Evolutionary conservation across 306 rosid genomes (phyloP).

Genomic region (Mimosa pudica): DNA sequence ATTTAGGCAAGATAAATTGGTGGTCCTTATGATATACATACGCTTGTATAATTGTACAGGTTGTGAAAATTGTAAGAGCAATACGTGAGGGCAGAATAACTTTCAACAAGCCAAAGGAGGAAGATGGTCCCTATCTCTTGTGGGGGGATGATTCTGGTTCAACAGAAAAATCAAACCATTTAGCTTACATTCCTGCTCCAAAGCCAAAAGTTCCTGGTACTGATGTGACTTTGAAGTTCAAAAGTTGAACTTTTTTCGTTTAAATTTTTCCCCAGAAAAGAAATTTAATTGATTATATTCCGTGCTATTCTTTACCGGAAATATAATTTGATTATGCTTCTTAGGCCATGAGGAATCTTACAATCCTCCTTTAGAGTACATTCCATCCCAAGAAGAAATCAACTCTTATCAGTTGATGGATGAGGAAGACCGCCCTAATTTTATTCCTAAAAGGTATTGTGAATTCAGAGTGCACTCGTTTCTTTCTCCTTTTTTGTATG

Average conservation of each 20-base stretch:
- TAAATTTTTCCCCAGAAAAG: neutral
- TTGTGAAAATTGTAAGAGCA: constrained; percentile 70
- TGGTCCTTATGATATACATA: constrained; percentile 31
- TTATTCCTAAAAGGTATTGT: constrained; percentile 78
- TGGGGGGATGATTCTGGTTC: constrained; percentile 86
- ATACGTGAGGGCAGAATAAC: constrained; percentile 78
- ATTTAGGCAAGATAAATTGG: constrained; percentile 16
- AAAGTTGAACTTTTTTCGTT: neutral
- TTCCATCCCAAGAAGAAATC: constrained; percentile 93
- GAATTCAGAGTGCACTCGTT: neutral
- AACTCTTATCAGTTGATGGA: constrained; percentile 79
- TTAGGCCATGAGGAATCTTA: constrained; percentile 92
- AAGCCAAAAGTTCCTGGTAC: constrained; percentile 89
- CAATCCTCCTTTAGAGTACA: constrained; percentile 91
- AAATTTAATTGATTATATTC: constrained; percentile 4
- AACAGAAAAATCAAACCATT: constrained; percentile 62
- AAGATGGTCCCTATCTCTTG: constrained; percentile 64
- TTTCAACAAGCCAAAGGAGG: constrained; percentile 79
- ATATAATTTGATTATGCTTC: constrained; percentile 17
- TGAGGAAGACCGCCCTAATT: constrained; percentile 92
- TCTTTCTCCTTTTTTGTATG: constrained; percentile 20
- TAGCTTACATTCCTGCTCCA: constrained; percentile 91
- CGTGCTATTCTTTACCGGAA: constrained; percentile 9
- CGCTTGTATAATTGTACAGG: constrained; percentile 53
- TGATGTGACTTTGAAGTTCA: constrained; percentile 24